Conservation (phyloP, 495 filamentous ascomycete species). For the Staphylotrichum longicolle region DNA sequence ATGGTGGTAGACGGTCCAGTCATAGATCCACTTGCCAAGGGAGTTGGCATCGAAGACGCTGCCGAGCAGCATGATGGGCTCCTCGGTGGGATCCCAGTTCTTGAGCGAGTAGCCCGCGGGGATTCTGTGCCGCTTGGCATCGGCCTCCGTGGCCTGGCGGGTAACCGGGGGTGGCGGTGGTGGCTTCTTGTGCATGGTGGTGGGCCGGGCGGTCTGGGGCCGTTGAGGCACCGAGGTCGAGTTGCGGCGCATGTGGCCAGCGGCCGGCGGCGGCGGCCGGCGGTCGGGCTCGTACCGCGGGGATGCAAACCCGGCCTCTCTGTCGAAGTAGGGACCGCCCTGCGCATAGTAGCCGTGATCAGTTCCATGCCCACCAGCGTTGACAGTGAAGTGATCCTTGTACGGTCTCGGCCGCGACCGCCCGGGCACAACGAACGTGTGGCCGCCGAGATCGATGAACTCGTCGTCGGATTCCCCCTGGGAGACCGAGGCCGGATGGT, state of each 20-base stretch:
- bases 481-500: conserved; percentile 50
- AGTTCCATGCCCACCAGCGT: conserved; percentile 55
- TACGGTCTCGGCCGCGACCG: conserved; percentile 42
- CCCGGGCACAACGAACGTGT: conserved; percentile 47
- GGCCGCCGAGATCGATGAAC: conserved; percentile 51
- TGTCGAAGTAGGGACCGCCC: conserved; percentile 42
- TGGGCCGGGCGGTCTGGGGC: conserved; percentile 46
- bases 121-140: conserved; percentile 77
- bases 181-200: conserved; percentile 38
- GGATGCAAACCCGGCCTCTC: conserved; percentile 44
- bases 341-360: conserved; percentile 56
- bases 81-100: conserved; percentile 97
- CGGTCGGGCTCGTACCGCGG: conserved; percentile 44
- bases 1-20: conserved; percentile 96
- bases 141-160: conserved; percentile 80
- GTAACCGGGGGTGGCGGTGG: conserved; percentile 29
- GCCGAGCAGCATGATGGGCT: conserved; percentile 85
- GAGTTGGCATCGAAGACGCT: conserved; percentile 98
- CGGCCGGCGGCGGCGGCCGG: conserved; percentile 28
- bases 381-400: conserved; percentile 40
- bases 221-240: conserved; percentile 44
- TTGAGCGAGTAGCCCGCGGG: conserved; percentile 92
- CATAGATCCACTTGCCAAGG: conserved; percentile 98
- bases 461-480: conserved; percentile 62
- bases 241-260: conserved; percentile 41